Base-by-base conservation (phyloP, 306 rosid species). In the Morella rubra region DNA sequence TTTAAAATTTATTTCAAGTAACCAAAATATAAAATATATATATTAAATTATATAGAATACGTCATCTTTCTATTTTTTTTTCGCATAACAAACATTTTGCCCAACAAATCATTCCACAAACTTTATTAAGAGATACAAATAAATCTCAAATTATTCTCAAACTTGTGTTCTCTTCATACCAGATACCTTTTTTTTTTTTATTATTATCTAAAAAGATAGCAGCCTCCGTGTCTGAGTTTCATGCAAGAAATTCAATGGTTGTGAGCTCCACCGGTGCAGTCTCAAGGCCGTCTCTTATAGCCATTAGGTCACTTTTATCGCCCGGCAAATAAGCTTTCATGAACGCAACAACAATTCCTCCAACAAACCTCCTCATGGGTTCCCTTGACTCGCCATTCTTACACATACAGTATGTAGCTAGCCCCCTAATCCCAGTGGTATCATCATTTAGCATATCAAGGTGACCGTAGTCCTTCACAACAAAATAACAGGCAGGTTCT, bases 331-430 rank as follows among this genome's bases (percentile, higher is more conserved):
- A 83, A 78, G 90, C 95, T 74, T 85, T 89, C 85, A 94, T 53
- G 88, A 94, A 94, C 4, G 97, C 96, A 71, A 94, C 91, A 8
- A 85, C 75, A 78, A 74, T 73, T 44, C 98, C 98, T 40, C 95
- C 95, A 78, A 89, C 95, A 86, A 94, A 92, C 66, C 27, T 86
- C 81, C 98, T 90, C 98, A 94, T 94, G n/a, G 92, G 92, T 51
- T 85, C 88, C 73, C 97, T 87, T 10, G 95, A 85, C 55, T 84
- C 79, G 3, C 97, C 96, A 80, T 87, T 90, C 76, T 83, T 89
- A 85, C 98, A 92, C 53, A 87, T 7, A 82, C 88, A 92, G 51
- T 89, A 77, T 0, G 86, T 82, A 22, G 73, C n/a, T 76, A 74
- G 87, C 76, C 98, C 97, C n/a, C 84, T 81, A n/a, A 87, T 3